Percentiles rank a stretch among this genome's conserved stretches.
phyloP scores from a whole-genome alignment of 2,329 filamentous ascomycete genomes.

The Ophiosphaerella narmari region DNA sequence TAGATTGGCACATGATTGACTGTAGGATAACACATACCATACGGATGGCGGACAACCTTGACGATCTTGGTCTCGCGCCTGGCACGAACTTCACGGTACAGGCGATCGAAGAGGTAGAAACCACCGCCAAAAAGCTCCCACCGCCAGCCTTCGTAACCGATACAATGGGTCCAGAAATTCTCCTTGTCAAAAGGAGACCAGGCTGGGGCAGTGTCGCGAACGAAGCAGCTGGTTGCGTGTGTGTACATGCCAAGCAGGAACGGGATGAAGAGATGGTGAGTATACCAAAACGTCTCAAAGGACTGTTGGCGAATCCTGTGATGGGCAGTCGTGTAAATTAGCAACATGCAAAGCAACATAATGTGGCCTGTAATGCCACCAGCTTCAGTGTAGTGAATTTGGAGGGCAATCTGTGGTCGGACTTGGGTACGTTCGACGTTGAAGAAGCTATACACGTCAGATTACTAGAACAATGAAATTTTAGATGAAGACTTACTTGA shows the following conservation, averaged over 20 bases:
- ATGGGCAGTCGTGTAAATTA: constrained; percentile 97
- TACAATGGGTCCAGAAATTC: constrained; percentile 86
- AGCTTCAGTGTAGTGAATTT: constrained; percentile 89
- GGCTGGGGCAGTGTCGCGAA: constrained; percentile 74
- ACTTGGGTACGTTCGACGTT: constrained; percentile 88
- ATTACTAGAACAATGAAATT: not conserved
- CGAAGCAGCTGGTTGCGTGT: constrained; percentile 94
- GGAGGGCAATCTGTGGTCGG: constrained; percentile 75
- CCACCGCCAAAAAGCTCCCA: constrained; percentile 90
- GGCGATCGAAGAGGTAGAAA: constrained; percentile 82
- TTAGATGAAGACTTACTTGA: constrained; percentile 69
- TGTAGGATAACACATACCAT: constrained; percentile 59
- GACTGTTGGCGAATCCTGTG: constrained; percentile 93
- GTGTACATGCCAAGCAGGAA: constrained; percentile 94
- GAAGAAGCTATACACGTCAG: constrained; percentile 71
- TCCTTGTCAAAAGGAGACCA: constrained; percentile 84
- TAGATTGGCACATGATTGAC: constrained; percentile 22
- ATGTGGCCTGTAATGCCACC: constrained; percentile 94
- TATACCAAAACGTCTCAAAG: constrained; percentile 99
- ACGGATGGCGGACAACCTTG: constrained; percentile 93
- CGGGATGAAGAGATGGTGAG: constrained; percentile 96
- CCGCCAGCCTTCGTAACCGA: constrained; percentile 95
- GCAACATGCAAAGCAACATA: constrained; percentile 98
- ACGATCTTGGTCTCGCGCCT: constrained; percentile 86
- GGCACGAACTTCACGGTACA: constrained; percentile 88